Conservation (phyloP, 2,329 filamentous ascomycete genomes). For the Hirsutella minnesotensis region DNA sequence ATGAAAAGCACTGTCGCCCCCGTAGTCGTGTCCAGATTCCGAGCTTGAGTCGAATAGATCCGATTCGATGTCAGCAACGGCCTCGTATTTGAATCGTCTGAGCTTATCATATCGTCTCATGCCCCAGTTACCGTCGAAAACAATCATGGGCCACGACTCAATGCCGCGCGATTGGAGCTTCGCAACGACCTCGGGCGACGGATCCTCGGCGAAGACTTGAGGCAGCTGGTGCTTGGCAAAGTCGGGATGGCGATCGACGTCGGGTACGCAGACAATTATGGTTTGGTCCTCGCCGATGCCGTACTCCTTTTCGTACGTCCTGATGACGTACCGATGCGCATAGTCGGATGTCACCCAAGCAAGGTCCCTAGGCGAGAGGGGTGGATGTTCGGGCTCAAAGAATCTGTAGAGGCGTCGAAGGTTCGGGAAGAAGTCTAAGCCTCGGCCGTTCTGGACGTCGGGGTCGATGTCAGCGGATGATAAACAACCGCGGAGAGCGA, state of each 20-base stretch:
- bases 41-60: too few relatives aligned
- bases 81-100: constrained; percentile 1
- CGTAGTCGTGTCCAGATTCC: too few relatives aligned
- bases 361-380: constrained; percentile 6
- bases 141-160: constrained; percentile 17
- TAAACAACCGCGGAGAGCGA: constrained; percentile 11
- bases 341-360: constrained; percentile 20
- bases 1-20: constrained; percentile 5
- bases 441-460: background rate
- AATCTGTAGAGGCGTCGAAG: constrained; percentile 15
- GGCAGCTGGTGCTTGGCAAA: constrained; percentile 16
- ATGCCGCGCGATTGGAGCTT: constrained; percentile 6
- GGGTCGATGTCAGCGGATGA: background rate
- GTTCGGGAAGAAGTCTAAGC: constrained; percentile 10
- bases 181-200: background rate
- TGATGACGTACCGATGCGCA: constrained; percentile 14
- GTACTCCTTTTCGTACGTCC: constrained; percentile 13
- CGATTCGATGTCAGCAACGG: too few relatives aligned
- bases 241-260: constrained; percentile 15
- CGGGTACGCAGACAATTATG: constrained; percentile 20
- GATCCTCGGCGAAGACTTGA: constrained; percentile 1
- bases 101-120: constrained; percentile 10
- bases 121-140: constrained; percentile 13
- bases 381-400: background rate
- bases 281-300: constrained; percentile 13